Conservation (phyloP, 2,329 filamentous ascomycete species). For the Hypoxylon sp. region DNA sequence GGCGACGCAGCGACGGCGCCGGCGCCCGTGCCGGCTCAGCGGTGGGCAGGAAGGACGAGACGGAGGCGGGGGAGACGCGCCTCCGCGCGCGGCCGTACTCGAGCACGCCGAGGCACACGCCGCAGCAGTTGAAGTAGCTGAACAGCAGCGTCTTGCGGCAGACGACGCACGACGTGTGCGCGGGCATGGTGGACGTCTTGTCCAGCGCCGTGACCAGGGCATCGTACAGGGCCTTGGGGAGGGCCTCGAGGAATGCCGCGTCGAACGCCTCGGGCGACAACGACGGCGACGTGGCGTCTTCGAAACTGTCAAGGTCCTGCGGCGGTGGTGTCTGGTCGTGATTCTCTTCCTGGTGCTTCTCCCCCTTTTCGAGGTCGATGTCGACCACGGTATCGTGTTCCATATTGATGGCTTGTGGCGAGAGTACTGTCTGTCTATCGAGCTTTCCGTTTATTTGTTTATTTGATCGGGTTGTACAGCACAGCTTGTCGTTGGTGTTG, state of each 20-base stretch:
- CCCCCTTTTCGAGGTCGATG: conserved; percentile 17
- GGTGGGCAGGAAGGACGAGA: conserved; percentile 1
- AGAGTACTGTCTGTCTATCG: not conserved
- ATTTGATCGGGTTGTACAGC: not conserved
- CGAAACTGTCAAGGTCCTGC: not conserved
- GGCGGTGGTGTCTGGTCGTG: too few relatives aligned
- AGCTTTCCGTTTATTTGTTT: not conserved
- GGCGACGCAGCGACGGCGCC: not conserved
- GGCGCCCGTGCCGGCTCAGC: not conserved
- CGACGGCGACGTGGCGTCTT: not conserved
- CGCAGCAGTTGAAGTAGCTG: conserved; percentile 37
- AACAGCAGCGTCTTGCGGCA: conserved; percentile 33
- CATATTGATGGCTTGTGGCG: conserved; percentile 16
- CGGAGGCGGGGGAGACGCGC: not conserved
- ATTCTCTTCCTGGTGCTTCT: conserved; percentile 7
- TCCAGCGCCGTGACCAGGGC: too few relatives aligned
- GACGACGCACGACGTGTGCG: conserved; percentile 31
- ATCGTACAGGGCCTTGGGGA: too few relatives aligned
- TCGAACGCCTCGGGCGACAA: too few relatives aligned
- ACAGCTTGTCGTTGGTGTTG: too few relatives aligned
- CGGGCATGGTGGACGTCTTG: too few relatives aligned
- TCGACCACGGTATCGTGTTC: conserved; percentile 22
- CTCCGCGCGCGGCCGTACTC: conserved; percentile 6
- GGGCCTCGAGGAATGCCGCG: too few relatives aligned
- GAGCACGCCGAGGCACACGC: conserved; percentile 27